Evolutionary conservation across 1,284 basidiomycete species (phyloP), one percentile per base, ranked within the genome.

Genomic region (Tremellales sp.): DNA sequence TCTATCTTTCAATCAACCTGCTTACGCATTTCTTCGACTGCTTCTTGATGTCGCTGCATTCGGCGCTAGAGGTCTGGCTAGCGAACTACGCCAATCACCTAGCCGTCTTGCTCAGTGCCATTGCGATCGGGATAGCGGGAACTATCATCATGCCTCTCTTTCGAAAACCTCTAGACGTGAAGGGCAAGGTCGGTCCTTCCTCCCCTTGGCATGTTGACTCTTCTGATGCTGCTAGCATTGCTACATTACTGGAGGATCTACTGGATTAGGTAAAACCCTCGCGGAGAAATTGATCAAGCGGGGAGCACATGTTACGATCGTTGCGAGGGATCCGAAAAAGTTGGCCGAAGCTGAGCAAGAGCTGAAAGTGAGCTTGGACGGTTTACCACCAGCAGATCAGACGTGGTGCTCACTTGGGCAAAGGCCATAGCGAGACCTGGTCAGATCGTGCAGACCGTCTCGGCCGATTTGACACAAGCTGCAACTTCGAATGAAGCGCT

Each of bases 231-330:
- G 40, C 24, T 27, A 87, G 85, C 84, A 84, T 61, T 83, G 81
- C 69, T 87, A 85, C 65, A 76, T 91, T 46, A 87, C 88, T 13
- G 90, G 89, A 22, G 89, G 87, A 1, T 87, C 84, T 8, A 79
- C 83, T 21, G 89, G 89, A 1, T 79, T 90, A 2, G 89, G 90
- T 7, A 78, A 88, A 12, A 79, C 83, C 0, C 75, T 91, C 0
- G 86, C 88, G 0, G 76, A 80, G 35, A 76, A 84, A 35, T 78
- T 92, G 11, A 81, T 83, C n/a, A 73, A 78, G 56, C 77, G 78
- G 46, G 89, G 89, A 1, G 87, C 88, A 1, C 77, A 88, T 65
- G 84, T 93, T 3, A 86, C 85, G 2, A 86, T 93, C 53, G 84
- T 90, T 27, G 87, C 88, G 37, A 40, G 58, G 26, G 61, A 84